phyloP scores from a whole-genome alignment of 257 asterid species.

The Nicotiana knightiana region DNA sequence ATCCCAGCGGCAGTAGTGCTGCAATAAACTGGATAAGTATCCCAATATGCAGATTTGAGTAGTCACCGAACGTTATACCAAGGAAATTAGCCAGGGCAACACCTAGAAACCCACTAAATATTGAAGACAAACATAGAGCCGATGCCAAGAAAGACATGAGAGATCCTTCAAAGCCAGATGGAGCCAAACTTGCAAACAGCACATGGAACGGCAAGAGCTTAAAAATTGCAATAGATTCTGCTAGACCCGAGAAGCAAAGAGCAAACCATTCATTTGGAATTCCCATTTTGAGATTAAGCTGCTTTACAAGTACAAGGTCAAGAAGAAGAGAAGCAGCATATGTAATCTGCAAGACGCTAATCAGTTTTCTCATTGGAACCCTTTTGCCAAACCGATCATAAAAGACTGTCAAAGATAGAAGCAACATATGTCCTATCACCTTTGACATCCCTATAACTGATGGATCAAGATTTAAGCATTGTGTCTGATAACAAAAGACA shows the following conservation, averaged over 20 bases:
- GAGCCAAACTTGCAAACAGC: constrained; percentile 71
- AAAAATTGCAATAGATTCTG: constrained; percentile 74
- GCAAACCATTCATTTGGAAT: constrained; percentile 69
- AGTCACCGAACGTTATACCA: constrained; percentile 55
- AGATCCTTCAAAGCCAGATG: constrained; percentile 77
- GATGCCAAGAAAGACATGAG: constrained; percentile 71
- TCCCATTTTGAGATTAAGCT: constrained; percentile 48
- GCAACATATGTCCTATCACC: constrained; percentile 76
- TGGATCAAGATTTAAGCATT: constrained; percentile 59
- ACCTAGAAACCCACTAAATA: constrained; percentile 61
- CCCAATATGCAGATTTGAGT: constrained; percentile 61
- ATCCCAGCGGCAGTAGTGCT: constrained; percentile 56
- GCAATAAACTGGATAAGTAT: constrained; percentile 60
- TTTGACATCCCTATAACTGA: constrained; percentile 73
- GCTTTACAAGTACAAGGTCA: constrained; percentile 64
- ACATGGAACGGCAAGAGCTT: constrained; percentile 76
- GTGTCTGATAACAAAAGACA: constrained; percentile 80
- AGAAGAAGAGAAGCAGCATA: constrained; percentile 72
- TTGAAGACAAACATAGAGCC: constrained; percentile 61
- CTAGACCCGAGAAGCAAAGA: constrained; percentile 70
- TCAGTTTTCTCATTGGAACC: constrained; percentile 51
- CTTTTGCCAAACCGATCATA: constrained; percentile 52
- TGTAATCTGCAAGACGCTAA: constrained; percentile 33
- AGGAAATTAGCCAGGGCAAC: constrained; percentile 61
- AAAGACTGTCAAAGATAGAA: constrained; percentile 46